Base-by-base conservation (phyloP, 2,329 filamentous ascomycete species). In the Scedosporium apiospermum region DNA sequence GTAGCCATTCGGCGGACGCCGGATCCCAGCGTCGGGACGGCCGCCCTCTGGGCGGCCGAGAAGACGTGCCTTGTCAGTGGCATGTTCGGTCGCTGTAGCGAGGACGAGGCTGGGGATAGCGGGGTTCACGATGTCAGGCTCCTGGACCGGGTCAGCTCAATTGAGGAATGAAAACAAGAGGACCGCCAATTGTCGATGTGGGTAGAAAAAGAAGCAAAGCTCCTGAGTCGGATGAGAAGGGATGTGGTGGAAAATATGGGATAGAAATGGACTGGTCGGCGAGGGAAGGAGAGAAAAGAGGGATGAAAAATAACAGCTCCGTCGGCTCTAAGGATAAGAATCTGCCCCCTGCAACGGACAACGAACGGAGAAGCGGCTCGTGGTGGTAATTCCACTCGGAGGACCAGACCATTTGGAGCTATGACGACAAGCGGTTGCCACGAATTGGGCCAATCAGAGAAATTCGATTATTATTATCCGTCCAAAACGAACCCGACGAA, bases 1-100 rank as follows among this genome's bases (percentile, higher is more conserved):
- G 93, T 96, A 67, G 93, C 93, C 82, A 97, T 87, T 70, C 87
- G 82, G 70, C 87, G 84, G 71, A 87, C 75, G 74, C 83, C 79
- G 71, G 87, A 77, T 82, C 86, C 78, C 78, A 71, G 78, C 74
- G 69, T 74, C 74, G 65, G 79, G 71, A 74, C 78, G 79, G 72
- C 86, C 82, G 78, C 80, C 79, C 78, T 83, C 85, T 81, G 84
- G 82, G 70, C 83, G 74, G 81, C 85, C 85, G 80, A 88, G 80
- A 77, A 88, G 79, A 80, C 88, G 86, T 81, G 82, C 74, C 87
- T 84, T 72, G 85, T 86, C 80, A 90, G 80, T 87, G 89, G 89
- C 63, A 64, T 65, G 60, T 57, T 63, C 61, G 41, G 61, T 60
- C 30, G 27, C 27, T 42, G 60, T 26, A 16, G 4, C 27, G 27